phyloP scores from a whole-genome alignment of 441 rosid species.

The Geranium incanum region DNA sequence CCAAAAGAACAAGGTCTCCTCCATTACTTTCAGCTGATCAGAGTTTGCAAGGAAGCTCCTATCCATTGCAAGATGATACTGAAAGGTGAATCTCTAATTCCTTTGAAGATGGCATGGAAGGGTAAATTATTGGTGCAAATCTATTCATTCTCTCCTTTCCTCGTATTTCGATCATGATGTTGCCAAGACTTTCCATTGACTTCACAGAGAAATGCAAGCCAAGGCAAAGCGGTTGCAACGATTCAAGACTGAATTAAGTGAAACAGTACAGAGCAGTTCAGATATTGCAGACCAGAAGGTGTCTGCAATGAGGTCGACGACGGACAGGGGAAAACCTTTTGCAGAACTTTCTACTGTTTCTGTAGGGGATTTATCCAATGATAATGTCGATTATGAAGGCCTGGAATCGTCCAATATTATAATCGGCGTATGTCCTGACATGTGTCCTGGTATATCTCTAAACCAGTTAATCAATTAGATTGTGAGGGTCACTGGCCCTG shows the following conservation, averaged over 20 bases:
- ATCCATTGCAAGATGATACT: constrained; percentile 36
- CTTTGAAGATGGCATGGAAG: constrained; percentile 2
- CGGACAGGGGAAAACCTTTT: constrained; percentile 30
- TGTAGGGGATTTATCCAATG: constrained; percentile 36
- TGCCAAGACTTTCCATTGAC: constrained; percentile 9
- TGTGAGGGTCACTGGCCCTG: background rate
- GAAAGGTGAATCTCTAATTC: constrained; percentile 48
- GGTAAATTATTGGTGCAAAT: background rate
- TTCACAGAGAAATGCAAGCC: constrained; percentile 78
- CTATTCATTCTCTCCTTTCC: background rate
- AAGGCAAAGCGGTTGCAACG: constrained; percentile 91
- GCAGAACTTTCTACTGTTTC: constrained; percentile 31
- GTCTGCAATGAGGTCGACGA: constrained; percentile 31
- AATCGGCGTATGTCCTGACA: constrained; percentile 83
- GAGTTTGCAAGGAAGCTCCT: constrained; percentile 35
- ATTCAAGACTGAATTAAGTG: constrained; percentile 68
- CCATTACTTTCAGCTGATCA: constrained; percentile 37
- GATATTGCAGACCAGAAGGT: constrained; percentile 38
- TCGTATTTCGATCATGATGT: background rate
- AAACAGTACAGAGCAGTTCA: constrained; percentile 31
- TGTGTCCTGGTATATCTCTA: constrained; percentile 85
- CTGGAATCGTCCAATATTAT: constrained; percentile 51
- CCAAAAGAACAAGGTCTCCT: constrained; percentile 74
- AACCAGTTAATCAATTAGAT: constrained; percentile 19
- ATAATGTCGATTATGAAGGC: constrained; percentile 49